phyloP scores from a whole-genome alignment of 768 basidiomycete species.

The Termitomyces sp. region DNA sequence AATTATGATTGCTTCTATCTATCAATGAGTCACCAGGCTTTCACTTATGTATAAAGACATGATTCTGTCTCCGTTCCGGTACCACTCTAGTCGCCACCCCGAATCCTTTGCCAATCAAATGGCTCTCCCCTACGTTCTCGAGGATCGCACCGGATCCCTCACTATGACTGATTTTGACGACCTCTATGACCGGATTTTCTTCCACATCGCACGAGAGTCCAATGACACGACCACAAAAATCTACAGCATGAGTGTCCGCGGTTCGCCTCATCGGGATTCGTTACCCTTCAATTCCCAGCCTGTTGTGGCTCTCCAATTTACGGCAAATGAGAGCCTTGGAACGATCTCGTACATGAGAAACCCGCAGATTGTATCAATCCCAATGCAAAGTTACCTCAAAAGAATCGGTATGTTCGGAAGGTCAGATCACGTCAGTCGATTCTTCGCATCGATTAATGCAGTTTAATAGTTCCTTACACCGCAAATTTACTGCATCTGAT shows the following conservation, averaged over 20 bases:
- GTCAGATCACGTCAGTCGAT: background rate
- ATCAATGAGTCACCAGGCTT: background rate
- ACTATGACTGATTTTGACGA: background rate
- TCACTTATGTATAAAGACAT: background rate
- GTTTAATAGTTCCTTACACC: background rate
- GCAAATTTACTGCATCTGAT: background rate
- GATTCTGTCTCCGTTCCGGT: background rate
- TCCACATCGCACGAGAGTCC: background rate
- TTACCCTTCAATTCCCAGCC: background rate
- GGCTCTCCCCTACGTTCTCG: background rate
- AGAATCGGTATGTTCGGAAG: background rate
- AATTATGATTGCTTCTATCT: background rate
- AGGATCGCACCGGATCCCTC: slow-evolving; percentile 2
- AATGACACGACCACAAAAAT: background rate
- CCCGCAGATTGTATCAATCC: background rate
- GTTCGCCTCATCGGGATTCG: background rate
- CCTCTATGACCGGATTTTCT: background rate
- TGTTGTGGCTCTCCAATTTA: background rate
- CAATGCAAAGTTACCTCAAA: background rate
- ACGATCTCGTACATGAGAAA: background rate
- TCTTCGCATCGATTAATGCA: background rate
- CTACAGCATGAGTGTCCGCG: background rate
- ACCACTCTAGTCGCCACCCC: no score
- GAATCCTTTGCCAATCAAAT: background rate
- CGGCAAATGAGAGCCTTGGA: background rate